phyloP scores from a whole-genome alignment of 495 filamentous ascomycete species.

The Tuber umbilicatum region DNA sequence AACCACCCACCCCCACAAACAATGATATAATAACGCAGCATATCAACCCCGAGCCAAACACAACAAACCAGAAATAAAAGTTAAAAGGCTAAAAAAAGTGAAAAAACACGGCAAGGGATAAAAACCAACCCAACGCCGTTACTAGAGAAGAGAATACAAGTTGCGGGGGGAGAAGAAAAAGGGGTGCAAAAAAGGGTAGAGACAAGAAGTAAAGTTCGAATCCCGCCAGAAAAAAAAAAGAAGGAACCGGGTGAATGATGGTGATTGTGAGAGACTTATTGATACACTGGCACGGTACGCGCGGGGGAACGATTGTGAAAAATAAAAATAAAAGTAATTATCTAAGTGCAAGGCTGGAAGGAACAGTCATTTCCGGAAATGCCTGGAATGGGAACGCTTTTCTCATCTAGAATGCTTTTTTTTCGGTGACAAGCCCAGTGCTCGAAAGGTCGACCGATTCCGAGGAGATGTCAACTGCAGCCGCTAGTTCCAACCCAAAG shows the following conservation, averaged over 20 bases:
- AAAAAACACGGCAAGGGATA: slow-evolving; percentile 11
- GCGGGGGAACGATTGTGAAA: background rate
- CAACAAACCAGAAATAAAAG: slow-evolving; percentile 5
- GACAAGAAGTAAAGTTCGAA: slow-evolving; percentile 26
- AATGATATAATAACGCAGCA: slow-evolving; percentile 14
- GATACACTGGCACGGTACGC: background rate
- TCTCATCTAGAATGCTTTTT: slow-evolving; percentile 21
- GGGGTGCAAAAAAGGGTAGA: slow-evolving; percentile 22
- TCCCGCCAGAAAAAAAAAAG: background rate
- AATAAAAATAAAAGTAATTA: slow-evolving; percentile 3
- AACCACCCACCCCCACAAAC: slow-evolving; percentile 14
- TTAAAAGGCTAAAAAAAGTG: background rate
- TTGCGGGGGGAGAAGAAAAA: slow-evolving; percentile 8
- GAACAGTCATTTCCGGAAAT: slow-evolving; percentile 26
- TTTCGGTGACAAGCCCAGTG: slow-evolving; percentile 11
- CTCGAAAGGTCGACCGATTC: background rate
- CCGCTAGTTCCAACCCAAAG: slow-evolving; percentile 89
- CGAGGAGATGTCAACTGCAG: slow-evolving; percentile 4
- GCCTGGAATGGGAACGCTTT: slow-evolving; percentile 20
- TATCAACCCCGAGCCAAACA: slow-evolving; percentile 9
- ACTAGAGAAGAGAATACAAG: slow-evolving; percentile 11
- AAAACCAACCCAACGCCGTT: slow-evolving; percentile 34
- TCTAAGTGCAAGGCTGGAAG: slow-evolving; percentile 9
- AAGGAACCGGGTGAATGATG: background rate
- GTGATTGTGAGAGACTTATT: background rate